phyloP scores from a whole-genome alignment of 2,329 filamentous ascomycete genomes.

The Fusarium tuaranense region DNA sequence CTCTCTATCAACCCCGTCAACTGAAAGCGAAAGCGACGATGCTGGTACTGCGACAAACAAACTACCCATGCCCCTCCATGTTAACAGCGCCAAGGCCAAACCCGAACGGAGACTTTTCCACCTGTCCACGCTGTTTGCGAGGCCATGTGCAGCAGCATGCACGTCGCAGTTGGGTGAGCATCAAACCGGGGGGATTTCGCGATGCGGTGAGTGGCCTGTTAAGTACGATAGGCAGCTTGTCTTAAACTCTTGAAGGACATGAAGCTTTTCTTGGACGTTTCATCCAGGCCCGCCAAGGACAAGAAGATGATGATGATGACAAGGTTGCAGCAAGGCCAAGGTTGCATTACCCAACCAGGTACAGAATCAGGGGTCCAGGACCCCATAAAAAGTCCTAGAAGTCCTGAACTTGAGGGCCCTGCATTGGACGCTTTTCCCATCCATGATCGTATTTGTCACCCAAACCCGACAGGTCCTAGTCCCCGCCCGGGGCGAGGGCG shows the following conservation, averaged over 20 bases:
- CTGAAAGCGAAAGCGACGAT: neutral
- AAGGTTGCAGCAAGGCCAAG: neutral
- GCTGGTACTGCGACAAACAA: neutral
- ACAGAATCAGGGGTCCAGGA: neutral
- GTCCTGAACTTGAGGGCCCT: slow-evolving; percentile 2
- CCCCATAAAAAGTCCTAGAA: slow-evolving; percentile 4
- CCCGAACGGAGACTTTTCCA: neutral
- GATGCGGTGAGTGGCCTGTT: neutral
- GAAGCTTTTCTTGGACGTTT: neutral
- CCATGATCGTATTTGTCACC: slow-evolving; percentile 3
- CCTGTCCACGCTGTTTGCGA: neutral
- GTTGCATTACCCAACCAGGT: neutral
- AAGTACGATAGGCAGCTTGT: neutral
- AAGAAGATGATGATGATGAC: neutral
- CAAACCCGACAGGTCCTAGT: neutral
- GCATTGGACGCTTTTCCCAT: neutral
- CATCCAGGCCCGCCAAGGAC: neutral
- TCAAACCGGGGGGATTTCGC: neutral
- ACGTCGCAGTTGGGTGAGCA: neutral
- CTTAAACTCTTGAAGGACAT: neutral
- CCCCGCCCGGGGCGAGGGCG: neutral
- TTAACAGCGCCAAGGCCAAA: neutral
- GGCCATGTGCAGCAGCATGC: neutral
- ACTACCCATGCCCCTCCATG: neutral
- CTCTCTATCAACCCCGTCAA: neutral